A percentile compares a stretch with the other conserved stretches of the same genome.
These are phyloP conservation scores for Oryza brachyantha DNA, from an alignment of 176 grass and related monocot species.

Conservation along the genomic window DNA sequence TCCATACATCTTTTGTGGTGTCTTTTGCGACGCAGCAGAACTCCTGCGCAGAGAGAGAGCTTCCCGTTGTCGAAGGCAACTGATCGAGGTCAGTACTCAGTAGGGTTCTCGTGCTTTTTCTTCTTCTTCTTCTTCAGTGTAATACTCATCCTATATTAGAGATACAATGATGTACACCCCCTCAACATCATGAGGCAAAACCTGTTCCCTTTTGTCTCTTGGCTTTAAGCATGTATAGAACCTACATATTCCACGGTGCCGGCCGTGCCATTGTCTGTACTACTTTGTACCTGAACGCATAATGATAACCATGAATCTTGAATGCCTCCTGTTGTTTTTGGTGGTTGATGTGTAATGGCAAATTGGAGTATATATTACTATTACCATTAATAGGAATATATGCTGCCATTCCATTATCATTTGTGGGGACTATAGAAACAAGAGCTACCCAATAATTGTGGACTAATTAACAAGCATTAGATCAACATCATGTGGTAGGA, in stretches of 20 bases:
- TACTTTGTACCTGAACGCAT: slow-evolving; percentile 33
- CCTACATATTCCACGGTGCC: slow-evolving; percentile 1
- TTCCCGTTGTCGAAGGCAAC: slow-evolving; percentile 83
- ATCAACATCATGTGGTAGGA: not conserved
- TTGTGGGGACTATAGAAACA: not conserved
- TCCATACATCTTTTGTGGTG: slow-evolving; percentile 51
- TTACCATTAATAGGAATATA: not conserved
- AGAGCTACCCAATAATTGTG: not conserved
- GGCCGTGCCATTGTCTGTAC: slow-evolving; percentile 23
- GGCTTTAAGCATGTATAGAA: slow-evolving; percentile 46
- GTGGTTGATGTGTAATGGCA: slow-evolving; percentile 15
- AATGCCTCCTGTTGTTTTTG: slow-evolving; percentile 20
- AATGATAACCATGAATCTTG: slow-evolving; percentile 31
- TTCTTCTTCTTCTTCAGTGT: slow-evolving; percentile 43
- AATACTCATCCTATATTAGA: slow-evolving; percentile 44
- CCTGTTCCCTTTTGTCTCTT: not conserved
- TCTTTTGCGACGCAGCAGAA: slow-evolving; percentile 43
- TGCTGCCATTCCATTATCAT: not conserved
- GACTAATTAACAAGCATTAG: not conserved
- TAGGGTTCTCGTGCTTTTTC: slow-evolving; percentile 29
- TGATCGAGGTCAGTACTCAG: slow-evolving; percentile 41
- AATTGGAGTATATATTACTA: not conserved
- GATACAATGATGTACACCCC: slow-evolving; percentile 37
- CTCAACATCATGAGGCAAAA: slow-evolving; percentile 33
- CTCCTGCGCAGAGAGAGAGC: slow-evolving; percentile 35